phyloP scores from a whole-genome alignment of 2,329 filamentous ascomycete species.

The Ascochyta koolunga region DNA sequence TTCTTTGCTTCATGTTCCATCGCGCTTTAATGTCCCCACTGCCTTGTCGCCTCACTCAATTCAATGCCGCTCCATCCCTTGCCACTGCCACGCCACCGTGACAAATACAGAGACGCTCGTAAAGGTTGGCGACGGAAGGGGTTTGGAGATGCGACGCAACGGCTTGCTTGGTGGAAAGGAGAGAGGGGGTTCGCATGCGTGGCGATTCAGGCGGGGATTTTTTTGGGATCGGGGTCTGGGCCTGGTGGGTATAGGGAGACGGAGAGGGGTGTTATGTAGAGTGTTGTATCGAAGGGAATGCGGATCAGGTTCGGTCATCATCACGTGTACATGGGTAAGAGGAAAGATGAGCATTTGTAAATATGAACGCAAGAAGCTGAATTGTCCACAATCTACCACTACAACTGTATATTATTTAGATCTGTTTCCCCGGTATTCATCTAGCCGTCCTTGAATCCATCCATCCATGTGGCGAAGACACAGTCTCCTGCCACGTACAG shows the following conservation, averaged over 20 bases:
- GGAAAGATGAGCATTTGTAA: not conserved
- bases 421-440: not conserved
- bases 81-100: not conserved
- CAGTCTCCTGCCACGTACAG: conserved; percentile 8
- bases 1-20: not conserved
- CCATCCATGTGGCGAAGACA: conserved; percentile 1
- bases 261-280: too few relatives aligned
- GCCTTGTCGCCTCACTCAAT: not conserved
- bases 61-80: not conserved
- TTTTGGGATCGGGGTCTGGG: too few relatives aligned
- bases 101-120: conserved; percentile 5
- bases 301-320: too few relatives aligned
- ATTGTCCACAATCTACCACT: conserved; percentile 3
- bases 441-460: not conserved
- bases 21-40: not conserved
- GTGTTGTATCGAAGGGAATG: too few relatives aligned
- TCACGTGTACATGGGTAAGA: too few relatives aligned
- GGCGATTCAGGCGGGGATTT: too few relatives aligned
- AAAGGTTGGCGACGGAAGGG: not conserved
- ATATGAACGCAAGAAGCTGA: not conserved
- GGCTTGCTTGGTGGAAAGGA: not conserved
- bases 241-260: too few relatives aligned
- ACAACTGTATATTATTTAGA: not conserved
- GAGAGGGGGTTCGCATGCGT: too few relatives aligned
- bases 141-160: conserved; percentile 8